Conservation (phyloP, 2,329 filamentous ascomycete species). For the Fusarium caatingaense region DNA sequence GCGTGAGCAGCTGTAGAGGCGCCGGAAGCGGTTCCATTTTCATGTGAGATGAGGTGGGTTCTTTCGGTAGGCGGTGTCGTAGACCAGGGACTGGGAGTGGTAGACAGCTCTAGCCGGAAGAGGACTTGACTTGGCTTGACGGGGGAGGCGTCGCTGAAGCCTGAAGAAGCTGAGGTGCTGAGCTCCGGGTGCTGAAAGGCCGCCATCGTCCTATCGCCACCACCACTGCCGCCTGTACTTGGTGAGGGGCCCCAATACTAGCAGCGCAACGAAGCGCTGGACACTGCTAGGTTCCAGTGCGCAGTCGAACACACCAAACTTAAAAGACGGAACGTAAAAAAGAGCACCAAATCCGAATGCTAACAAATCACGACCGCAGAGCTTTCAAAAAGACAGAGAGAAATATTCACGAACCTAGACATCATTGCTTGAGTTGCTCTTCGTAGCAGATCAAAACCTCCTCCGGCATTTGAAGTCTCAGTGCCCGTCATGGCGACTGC, state of each 20-base stretch:
- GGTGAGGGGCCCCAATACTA: slow-evolving; percentile 24
- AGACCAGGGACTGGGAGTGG: slow-evolving; percentile 22
- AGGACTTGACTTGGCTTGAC: slow-evolving; percentile 35
- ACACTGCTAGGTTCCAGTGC: background rate
- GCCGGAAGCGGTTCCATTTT: slow-evolving; percentile 34
- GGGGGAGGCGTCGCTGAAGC: slow-evolving; percentile 17
- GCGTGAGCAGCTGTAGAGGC: slow-evolving; percentile 24
- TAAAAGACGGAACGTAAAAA: background rate
- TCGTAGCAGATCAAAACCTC: slow-evolving; percentile 67
- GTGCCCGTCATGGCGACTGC: slow-evolving; percentile 61
- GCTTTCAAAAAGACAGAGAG: slow-evolving; percentile 35
- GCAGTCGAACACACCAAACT: slow-evolving; percentile 2
- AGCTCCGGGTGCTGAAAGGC: slow-evolving; percentile 32
- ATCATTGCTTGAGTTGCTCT: slow-evolving; percentile 73
- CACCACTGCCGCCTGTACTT: slow-evolving; percentile 16
- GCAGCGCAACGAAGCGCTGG: slow-evolving; percentile 8
- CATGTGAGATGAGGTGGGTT: slow-evolving; percentile 36
- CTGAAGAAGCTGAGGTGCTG: slow-evolving; percentile 23
- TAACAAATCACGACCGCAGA: background rate
- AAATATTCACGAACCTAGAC: slow-evolving; percentile 65
- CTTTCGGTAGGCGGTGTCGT: slow-evolving; percentile 41
- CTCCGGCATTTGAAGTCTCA: slow-evolving; percentile 58
- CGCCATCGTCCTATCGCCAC: slow-evolving; percentile 38
- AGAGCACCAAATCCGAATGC: background rate
- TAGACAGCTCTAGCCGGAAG: slow-evolving; percentile 42